Percentiles rank a stretch among this genome's conserved stretches.
phyloP scores from a whole-genome alignment of 2,329 filamentous ascomycete genomes.

The Claviceps africana region DNA sequence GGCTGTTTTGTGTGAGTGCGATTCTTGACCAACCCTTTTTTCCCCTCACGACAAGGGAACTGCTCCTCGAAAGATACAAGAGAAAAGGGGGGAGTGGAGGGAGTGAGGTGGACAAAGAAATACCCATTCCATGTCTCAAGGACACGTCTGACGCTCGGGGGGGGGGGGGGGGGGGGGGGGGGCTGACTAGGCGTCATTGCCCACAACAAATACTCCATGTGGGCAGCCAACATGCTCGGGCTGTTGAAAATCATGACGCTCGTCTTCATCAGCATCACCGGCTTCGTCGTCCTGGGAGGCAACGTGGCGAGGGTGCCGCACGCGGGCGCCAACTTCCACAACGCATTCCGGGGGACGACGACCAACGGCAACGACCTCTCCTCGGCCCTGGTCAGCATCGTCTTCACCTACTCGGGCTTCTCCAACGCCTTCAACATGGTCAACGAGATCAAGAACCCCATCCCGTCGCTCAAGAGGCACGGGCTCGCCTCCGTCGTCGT shows the following conservation, averaged over 20 bases:
- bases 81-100: too few species aligned
- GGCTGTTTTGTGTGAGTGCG: constrained; percentile 36
- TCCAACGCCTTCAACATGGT: constrained; percentile 48
- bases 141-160: too few species aligned
- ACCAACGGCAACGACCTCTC: constrained; percentile 23
- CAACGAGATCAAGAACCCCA: constrained; percentile 35
- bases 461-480: constrained; percentile 34
- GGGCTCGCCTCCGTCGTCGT: constrained; percentile 35
- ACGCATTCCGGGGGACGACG: constrained; percentile 22
- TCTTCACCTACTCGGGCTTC: constrained; percentile 44
- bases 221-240: constrained; percentile 41
- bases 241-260: constrained; percentile 46
- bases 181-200: constrained; percentile 23
- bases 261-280: constrained; percentile 47
- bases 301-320: constrained; percentile 17
- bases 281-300: constrained; percentile 43
- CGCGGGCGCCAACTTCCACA: constrained; percentile 21
- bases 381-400: constrained; percentile 41
- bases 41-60: background rate
- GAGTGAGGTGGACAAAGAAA: too few species aligned
- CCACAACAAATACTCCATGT: constrained; percentile 43
- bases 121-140: too few species aligned
- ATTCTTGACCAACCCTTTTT: background rate
- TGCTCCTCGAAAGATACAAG: too few species aligned
- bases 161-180: too few species aligned